Conservation (phyloP, 2,329 filamentous ascomycete species). For the Diaporthe eres region DNA sequence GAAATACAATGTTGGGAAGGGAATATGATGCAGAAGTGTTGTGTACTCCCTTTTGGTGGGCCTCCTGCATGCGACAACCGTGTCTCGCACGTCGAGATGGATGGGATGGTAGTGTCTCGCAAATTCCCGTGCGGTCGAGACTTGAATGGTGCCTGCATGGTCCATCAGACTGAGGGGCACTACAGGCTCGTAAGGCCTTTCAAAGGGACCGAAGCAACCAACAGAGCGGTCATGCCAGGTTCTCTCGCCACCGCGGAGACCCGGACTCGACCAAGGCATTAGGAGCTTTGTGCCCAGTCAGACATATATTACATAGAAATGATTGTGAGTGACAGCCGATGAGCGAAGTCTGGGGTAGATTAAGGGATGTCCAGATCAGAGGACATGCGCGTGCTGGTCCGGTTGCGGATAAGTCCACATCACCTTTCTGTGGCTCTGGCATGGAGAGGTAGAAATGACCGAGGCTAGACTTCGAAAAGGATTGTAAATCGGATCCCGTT, state of each 20-base stretch:
- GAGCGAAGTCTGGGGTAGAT: not conserved
- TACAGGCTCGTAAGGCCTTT: not conserved
- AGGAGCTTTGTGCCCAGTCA: too few species aligned
- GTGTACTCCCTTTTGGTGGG: not conserved
- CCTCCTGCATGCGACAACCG: slow-evolving; percentile 16
- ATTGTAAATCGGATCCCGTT: not conserved
- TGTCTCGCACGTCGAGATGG: not conserved
- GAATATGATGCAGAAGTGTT: not conserved
- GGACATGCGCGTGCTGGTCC: not conserved
- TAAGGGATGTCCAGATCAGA: not conserved
- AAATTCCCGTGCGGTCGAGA: not conserved
- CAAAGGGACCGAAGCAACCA: not conserved
- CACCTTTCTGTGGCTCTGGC: not conserved
- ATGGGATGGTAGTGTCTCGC: not conserved
- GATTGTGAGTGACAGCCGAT: not conserved
- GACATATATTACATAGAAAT: not conserved
- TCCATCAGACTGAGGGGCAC: not conserved
- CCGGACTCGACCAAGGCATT: not conserved
- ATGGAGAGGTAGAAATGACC: not conserved
- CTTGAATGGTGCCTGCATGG: not conserved
- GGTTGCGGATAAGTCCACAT: not conserved
- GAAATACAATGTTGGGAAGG: not conserved
- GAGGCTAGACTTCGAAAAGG: not conserved
- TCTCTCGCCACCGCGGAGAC: not conserved
- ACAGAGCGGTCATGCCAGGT: not conserved